phyloP scores from a whole-genome alignment of 306 rosid species.

The Rosa chinensis region DNA sequence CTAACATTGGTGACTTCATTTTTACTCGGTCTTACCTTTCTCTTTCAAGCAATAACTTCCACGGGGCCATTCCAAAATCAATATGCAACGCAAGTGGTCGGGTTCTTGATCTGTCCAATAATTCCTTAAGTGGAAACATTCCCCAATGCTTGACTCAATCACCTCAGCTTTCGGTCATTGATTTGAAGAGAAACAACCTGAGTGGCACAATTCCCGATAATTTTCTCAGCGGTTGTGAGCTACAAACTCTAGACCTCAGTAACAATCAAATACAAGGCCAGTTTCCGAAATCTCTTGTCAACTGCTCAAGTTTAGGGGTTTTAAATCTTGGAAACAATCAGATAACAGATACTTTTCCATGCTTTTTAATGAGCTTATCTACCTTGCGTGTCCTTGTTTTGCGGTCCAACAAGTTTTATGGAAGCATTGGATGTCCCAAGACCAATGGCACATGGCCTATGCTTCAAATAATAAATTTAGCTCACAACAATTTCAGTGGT shows the following conservation, averaged over 20 bases:
- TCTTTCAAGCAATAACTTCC: constrained; percentile 16
- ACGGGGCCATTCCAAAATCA: constrained; percentile 9
- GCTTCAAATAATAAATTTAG: no score
- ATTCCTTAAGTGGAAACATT: constrained; percentile 20
- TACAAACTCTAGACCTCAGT: constrained; percentile 11
- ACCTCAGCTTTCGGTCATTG: background rate
- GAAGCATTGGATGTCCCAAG: no score
- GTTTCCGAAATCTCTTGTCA: constrained; percentile 24
- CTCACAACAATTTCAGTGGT: no score
- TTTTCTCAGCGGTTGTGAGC: constrained; percentile 1
- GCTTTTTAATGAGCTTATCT: no score
- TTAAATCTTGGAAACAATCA: background rate
- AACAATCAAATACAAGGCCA: background rate
- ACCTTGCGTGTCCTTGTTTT: no score
- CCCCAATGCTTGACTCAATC: background rate
- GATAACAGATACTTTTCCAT: no score
- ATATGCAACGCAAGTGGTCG: background rate
- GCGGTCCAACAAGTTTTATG: no score
- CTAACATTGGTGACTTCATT: no score
- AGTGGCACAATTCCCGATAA: constrained; percentile 18
- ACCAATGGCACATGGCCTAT: no score
- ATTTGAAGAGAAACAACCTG: constrained; percentile 20
- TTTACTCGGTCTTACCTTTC: background rate
- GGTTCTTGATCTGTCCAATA: constrained; percentile 26
- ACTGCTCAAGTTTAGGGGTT: constrained; percentile 21